Evolutionary conservation across 495 filamentous ascomycete genomes (phyloP).

Genomic region (Penicillium psychrofluorescens): DNA sequence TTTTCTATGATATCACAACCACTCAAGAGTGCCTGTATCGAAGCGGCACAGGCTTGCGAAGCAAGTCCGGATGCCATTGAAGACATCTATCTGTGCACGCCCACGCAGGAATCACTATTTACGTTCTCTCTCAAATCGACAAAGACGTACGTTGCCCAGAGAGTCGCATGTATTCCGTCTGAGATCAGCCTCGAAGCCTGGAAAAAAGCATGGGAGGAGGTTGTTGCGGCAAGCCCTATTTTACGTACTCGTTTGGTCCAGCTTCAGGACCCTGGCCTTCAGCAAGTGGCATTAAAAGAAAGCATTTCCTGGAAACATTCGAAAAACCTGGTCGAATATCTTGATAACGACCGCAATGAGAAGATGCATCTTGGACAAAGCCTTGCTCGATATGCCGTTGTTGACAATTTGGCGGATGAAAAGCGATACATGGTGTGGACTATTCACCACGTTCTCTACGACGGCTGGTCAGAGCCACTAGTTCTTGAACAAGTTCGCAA

Average conservation of each 20-base stretch:
- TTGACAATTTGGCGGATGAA: slow-evolving; percentile 24
- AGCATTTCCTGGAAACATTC: slow-evolving; percentile 33
- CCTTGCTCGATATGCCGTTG: slow-evolving; percentile 47
- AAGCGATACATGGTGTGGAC: slow-evolving; percentile 50
- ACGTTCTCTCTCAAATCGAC: slow-evolving; percentile 49
- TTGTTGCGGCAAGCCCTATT: slow-evolving; percentile 40
- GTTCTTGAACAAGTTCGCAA: slow-evolving; percentile 47
- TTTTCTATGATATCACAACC: slow-evolving; percentile 30
- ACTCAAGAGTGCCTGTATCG: slow-evolving; percentile 19
- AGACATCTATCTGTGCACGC: slow-evolving; percentile 56
- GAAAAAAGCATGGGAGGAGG: slow-evolving; percentile 43
- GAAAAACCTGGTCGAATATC: slow-evolving; percentile 38
- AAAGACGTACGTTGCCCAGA: slow-evolving; percentile 52
- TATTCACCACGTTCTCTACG: slow-evolving; percentile 62
- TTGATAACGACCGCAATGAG: slow-evolving; percentile 37
- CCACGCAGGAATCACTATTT: slow-evolving; percentile 58
- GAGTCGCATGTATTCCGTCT: slow-evolving; percentile 33
- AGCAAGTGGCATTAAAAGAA: slow-evolving; percentile 51
- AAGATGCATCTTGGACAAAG: slow-evolving; percentile 48
- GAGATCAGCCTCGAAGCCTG: slow-evolving; percentile 27
- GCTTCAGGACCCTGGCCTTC: slow-evolving; percentile 42
- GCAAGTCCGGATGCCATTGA: slow-evolving; percentile 23
- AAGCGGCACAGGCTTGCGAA: slow-evolving; percentile 24
- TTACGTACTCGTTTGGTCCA: slow-evolving; percentile 56
- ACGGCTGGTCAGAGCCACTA: slow-evolving; percentile 57